Base-by-base conservation (phyloP, 208 protist genomes). In the Leishmania lainsoni region DNA sequence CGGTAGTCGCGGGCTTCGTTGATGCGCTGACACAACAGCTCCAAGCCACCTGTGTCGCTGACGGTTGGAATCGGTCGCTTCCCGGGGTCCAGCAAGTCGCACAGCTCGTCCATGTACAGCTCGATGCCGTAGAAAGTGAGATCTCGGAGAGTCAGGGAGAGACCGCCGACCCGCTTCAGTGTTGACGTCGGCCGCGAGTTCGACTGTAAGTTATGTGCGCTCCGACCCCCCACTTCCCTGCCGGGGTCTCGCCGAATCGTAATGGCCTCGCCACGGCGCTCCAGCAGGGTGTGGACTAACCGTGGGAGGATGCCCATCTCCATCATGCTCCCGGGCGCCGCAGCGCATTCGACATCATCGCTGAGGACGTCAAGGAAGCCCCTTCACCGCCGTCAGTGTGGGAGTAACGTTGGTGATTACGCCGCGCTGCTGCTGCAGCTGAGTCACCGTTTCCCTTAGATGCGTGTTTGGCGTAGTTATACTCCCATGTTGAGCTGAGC, bases 41-140 rank as follows among this genome's bases (percentile, higher is more conserved):
- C 90, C 26, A 96, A 85, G 35, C 93, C 93, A 54, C 92, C 93
- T 70, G 87, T 94, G 81, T 95, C 92, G 51, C 92, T 84, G 35
- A 95, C 59, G 61, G 89, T 90, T 35, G 83, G 59, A 22, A 96
- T 87, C 26, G 84, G 79, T 5, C 91, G 93, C 86, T 95, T 96
- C 12, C 77, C 78, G n/a, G 92, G 89, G 83, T 95, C 90, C 52
- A 98, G 78, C 48, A 98, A 81, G 78, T 98, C 92, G 48, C 75
- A 90, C 45, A 96, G 80, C 71, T 95, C 93, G 79, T 98, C 95
- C 79, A 95, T 87, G 86, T 98, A 97, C 16, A 98, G 49, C 83
- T 98, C 95, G 35, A 98, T 87, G 52, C 92, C 95, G 83, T 95
- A 96, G 71, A 98, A 91, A 35, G 85, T 92, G 10, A 98, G 68